phyloP scores from a whole-genome alignment of 371 early-diverging fungal species.

The Mortierella sp. region DNA sequence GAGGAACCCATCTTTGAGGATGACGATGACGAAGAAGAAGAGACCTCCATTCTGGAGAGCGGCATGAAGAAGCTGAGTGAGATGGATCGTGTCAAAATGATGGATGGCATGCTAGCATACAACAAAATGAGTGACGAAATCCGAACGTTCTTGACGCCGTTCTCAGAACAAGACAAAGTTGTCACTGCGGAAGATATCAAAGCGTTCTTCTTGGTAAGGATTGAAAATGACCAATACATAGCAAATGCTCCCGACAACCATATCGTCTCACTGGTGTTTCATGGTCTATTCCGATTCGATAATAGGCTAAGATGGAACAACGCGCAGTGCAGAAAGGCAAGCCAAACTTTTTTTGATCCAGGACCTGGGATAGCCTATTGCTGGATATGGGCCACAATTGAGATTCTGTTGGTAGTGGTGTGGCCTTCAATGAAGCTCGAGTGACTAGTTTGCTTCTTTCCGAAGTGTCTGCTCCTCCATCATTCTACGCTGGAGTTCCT shows the following conservation, averaged over 20 bases:
- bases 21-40: slow-evolving; percentile 62
- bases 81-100: slow-evolving; percentile 77
- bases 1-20: slow-evolving; percentile 58
- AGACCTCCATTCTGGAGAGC: slow-evolving; percentile 76
- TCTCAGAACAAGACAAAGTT: slow-evolving; percentile 75
- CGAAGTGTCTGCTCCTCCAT: slow-evolving; percentile 45
- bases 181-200: slow-evolving; percentile 82
- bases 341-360: slow-evolving; percentile 26
- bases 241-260: too few relatives aligned
- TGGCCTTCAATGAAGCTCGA: too few relatives aligned
- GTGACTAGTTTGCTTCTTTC: slow-evolving; percentile 10
- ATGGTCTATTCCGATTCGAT: neutral
- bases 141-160: slow-evolving; percentile 72
- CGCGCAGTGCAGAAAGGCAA: slow-evolving; percentile 24
- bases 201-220: slow-evolving; percentile 71
- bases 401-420: too few relatives aligned
- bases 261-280: neutral
- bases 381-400: too few relatives aligned
- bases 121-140: slow-evolving; percentile 64
- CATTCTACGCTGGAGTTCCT: slow-evolving; percentile 48
- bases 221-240: neutral
- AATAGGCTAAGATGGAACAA: slow-evolving; percentile 43
- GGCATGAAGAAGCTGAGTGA: slow-evolving; percentile 79
- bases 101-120: slow-evolving; percentile 76
- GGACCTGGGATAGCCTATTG: too few relatives aligned